Evolutionary conservation across 352 stramenopile genomes (phyloP).

Genomic region (Globisporangium middletonii): DNA sequence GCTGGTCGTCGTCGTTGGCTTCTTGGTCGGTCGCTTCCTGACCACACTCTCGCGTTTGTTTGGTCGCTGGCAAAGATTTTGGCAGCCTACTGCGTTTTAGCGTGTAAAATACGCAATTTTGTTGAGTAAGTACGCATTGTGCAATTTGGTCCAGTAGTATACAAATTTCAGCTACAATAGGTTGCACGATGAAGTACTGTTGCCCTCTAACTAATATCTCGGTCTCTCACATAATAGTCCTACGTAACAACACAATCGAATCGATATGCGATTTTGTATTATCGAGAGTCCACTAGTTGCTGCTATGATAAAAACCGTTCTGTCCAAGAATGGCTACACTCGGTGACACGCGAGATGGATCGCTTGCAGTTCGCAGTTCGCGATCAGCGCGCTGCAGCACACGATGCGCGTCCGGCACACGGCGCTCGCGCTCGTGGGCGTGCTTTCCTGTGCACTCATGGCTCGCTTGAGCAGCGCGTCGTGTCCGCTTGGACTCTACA

Average conservation of each 20-base stretch:
- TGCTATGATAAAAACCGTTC: neutral
- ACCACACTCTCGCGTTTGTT: neutral
- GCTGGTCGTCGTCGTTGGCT: constrained; percentile 1
- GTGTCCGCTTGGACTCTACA: constrained; percentile 42
- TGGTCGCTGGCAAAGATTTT: constrained; percentile 5
- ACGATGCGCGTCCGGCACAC: neutral
- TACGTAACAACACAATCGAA: too few relatives aligned
- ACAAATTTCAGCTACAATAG: too few relatives aligned
- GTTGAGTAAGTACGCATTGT: neutral
- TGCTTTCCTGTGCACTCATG: neutral
- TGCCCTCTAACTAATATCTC: too few relatives aligned
- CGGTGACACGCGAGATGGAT: neutral
- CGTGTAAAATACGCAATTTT: neutral
- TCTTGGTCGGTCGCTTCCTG: constrained; percentile 13
- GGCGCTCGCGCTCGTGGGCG: neutral
- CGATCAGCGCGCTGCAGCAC: neutral
- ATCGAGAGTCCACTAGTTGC: neutral
- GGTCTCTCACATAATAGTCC: too few relatives aligned
- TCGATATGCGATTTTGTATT: too few relatives aligned
- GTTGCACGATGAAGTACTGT: too few relatives aligned
- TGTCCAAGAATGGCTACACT: constrained; percentile 5
- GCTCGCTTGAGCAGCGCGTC: constrained; percentile 8
- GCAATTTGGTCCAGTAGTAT: too few relatives aligned
- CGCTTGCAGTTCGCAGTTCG: neutral
- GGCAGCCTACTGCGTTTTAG: constrained; percentile 8